Conservation (phyloP, 2,329 filamentous ascomycete genomes). For the Penicillium hordei region DNA sequence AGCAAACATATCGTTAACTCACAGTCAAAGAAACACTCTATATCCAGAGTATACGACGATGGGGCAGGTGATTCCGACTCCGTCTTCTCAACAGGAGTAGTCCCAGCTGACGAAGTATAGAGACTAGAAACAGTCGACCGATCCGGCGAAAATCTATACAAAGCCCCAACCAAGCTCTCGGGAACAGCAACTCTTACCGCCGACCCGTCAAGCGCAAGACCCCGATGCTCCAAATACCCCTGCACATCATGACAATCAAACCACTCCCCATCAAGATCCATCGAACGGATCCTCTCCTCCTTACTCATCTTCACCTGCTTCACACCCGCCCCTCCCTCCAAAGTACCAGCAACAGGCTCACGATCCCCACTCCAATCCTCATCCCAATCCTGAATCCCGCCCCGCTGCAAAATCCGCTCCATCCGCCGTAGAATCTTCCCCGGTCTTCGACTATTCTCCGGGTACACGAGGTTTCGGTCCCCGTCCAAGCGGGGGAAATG, state of each 20-base stretch:
- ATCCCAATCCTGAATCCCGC: conserved; percentile 25
- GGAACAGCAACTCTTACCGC: conserved; percentile 32
- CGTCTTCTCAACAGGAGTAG: not conserved
- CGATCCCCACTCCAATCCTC: conserved; percentile 26
- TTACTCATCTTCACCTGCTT: not conserved
- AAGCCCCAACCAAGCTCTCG: conserved; percentile 6
- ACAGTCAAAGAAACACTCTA: conserved; percentile 32
- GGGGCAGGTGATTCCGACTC: not conserved
- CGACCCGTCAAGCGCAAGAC: conserved; percentile 32
- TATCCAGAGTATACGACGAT: conserved; percentile 22
- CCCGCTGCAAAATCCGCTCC: conserved; percentile 17
- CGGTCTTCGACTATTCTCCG: conserved; percentile 31
- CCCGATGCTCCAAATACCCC: conserved; percentile 57
- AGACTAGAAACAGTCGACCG: conserved; percentile 10
- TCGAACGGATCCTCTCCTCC: conserved; percentile 42
- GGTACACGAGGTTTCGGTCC: conserved; percentile 38
- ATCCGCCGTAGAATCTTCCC: conserved; percentile 27
- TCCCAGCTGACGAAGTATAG: conserved; percentile 10
- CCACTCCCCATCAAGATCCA: conserved; percentile 71
- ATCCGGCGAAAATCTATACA: conserved; percentile 17
- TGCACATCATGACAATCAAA: conserved; percentile 77
- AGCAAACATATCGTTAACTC: conserved; percentile 6
- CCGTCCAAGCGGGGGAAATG: conserved; percentile 55
- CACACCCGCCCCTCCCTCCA: not conserved
- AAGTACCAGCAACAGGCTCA: conserved; percentile 6